Evolutionary conservation across 73 alveolate species (phyloP).

Genomic region (Stentor roeselii): DNA sequence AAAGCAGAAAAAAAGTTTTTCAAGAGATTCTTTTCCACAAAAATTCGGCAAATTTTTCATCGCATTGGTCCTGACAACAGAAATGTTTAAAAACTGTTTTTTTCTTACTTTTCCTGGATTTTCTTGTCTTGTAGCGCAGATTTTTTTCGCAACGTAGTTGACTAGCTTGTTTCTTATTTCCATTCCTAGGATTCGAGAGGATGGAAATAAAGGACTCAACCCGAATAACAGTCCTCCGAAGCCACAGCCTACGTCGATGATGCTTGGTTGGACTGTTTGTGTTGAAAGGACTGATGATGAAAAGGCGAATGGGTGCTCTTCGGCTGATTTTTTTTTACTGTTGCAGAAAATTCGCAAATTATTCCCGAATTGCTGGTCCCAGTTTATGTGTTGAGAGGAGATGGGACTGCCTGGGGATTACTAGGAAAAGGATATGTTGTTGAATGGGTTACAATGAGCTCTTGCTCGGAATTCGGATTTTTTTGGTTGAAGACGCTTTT

Average conservation of each 20-base stretch:
- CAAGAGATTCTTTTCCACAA: conserved; percentile 72
- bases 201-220: conserved; percentile 72
- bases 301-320: conserved; percentile 36
- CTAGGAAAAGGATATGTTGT: conserved; percentile 80
- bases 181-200: conserved; percentile 82
- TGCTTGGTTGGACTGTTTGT: conserved; percentile 45
- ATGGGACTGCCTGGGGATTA: conserved; percentile 66
- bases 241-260: conserved; percentile 96
- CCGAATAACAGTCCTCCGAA: conserved; percentile 94
- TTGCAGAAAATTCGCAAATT: conserved; percentile 55
- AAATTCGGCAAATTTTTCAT: conserved; percentile 81
- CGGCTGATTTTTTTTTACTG: conserved; percentile 44
- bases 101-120: conserved; percentile 42
- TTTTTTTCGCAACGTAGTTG: conserved; percentile 92
- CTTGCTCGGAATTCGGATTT: conserved; percentile 94
- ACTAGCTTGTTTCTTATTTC: conserved; percentile 97
- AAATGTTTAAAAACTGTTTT: conserved; percentile 72
- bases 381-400: conserved; percentile 81
- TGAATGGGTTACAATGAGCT: conserved; percentile 97
- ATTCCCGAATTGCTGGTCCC: conserved; percentile 89
- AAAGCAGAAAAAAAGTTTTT: conserved; percentile 91
- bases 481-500: conserved; percentile 69
- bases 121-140: conserved; percentile 85
- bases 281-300: conserved; percentile 25
- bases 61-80: conserved; percentile 91